Conservation (phyloP, 75 land plant genomes). For the Picea sitchensis region DNA sequence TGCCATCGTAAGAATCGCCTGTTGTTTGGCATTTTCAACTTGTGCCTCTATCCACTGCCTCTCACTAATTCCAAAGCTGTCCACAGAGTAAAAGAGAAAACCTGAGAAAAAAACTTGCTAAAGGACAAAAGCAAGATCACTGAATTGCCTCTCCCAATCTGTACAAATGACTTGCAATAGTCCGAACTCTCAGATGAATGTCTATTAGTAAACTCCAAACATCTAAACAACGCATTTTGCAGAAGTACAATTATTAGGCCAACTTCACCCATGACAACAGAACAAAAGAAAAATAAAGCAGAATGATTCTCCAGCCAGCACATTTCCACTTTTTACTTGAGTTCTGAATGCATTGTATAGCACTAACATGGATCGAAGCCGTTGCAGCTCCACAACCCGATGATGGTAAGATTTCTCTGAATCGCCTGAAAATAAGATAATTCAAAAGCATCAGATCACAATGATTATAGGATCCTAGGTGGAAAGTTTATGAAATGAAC, state of each 20-base stretch:
- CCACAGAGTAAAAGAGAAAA: slow-evolving; percentile 12
- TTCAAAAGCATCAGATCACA: background rate
- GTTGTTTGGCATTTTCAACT: slow-evolving; percentile 96
- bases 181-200: no score
- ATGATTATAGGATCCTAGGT: background rate
- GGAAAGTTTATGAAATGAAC: background rate
- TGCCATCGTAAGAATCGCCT: slow-evolving; percentile 75
- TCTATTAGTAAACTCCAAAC: no score
- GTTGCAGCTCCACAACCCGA: slow-evolving; percentile 88
- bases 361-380: slow-evolving; percentile 89
- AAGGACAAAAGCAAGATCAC: background rate
- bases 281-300: background rate
- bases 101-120: background rate
- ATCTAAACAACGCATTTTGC: background rate
- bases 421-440: slow-evolving; percentile 47
- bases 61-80: slow-evolving; percentile 70
- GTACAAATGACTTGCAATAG: no score
- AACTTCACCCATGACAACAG: background rate
- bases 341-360: background rate
- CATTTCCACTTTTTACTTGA: background rate
- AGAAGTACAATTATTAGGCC: background rate
- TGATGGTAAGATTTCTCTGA: slow-evolving; percentile 79
- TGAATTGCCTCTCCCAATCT: no score
- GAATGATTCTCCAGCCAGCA: background rate
- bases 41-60: slow-evolving; percentile 99